Evolutionary conservation across 768 basidiomycete genomes (phyloP), one percentile per base, ranked within the genome.

Genomic region (Holtermannia corniformis): DNA sequence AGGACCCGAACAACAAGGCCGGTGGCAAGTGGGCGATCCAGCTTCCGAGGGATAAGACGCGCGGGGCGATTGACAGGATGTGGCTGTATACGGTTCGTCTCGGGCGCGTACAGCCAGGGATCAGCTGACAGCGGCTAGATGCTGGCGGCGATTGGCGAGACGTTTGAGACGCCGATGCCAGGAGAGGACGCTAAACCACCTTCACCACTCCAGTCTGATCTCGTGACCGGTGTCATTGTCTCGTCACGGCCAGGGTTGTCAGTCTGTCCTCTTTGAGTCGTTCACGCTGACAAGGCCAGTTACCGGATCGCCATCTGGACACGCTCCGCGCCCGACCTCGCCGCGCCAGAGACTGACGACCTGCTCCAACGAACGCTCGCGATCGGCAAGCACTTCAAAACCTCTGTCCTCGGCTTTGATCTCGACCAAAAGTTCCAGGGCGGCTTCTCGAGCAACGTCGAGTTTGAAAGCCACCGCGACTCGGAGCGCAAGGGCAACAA

Each of bases 11-110:
- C 19, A 99, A 99, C 76, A 91, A 91, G 73, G 78, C 86, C 59
- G 95, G 95, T 49, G 95, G 95, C 46, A 99, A 99, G 76, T 99
- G 95, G 95, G 86, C 86, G 67, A 90, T 97, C 57, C 95, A 99
- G 73, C 76, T 99, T 21, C 95, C 95, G 21, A 85, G 86, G 73
- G 93, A 96, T 65, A 97, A 96, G 77, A 93, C 87, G 71, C 79
- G 86, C 46, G 64, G 56, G 24, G 75, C 81, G 47, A 84, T 99
- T 47, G 93, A 99, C 72, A 85, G 83, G 72, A 90, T 92, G 86
- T 99, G 95, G 95, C 79, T 99, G 50, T 92, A 91, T 75, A 99
- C 95, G 47, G 93, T 95, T 71, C 53, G 76, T 70, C 16, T 16
- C 16, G 22, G n/a, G n/a, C n/a, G n/a, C n/a, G n/a, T n/a, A n/a